Percentiles rank a stretch among this genome's conserved stretches.
phyloP scores from a whole-genome alignment of 108 stramenopile species.

The Cyclostephanos tholiformis region DNA sequence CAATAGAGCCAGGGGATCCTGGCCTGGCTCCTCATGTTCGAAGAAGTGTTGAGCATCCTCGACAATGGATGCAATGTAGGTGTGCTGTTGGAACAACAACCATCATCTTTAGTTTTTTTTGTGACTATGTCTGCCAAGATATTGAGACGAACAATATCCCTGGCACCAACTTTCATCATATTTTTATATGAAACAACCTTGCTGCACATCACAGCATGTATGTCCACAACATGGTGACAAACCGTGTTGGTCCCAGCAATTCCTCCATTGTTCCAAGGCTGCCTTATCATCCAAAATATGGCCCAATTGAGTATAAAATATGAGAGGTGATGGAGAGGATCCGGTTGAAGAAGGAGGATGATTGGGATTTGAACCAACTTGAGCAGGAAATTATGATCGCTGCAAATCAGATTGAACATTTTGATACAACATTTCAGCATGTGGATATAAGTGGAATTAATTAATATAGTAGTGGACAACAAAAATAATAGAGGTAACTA shows the following conservation, averaged over 20 bases:
- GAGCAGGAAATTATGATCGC: constrained; percentile 3
- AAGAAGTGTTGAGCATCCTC: not conserved
- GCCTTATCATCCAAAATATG: constrained; percentile 23
- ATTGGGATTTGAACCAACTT: not conserved
- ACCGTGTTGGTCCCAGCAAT: constrained; percentile 1
- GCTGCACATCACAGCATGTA: constrained; percentile 17
- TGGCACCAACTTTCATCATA: constrained; percentile 9
- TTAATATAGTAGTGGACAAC: too few species aligned
- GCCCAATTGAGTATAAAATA: constrained; percentile 30
- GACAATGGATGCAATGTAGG: constrained; percentile 8
- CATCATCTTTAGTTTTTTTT: constrained; percentile 12
- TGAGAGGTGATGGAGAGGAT: constrained; percentile 8
- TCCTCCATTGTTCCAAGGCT: constrained; percentile 20
- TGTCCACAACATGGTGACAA: constrained; percentile 13
- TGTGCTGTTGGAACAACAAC: constrained; percentile 13
- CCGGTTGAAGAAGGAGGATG: not conserved
- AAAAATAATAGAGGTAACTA: too few species aligned
- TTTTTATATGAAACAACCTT: constrained; percentile 25
- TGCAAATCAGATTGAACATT: not conserved
- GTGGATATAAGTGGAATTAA: constrained; percentile 6
- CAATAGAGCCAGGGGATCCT: constrained; percentile 5
- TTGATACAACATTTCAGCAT: constrained; percentile 16
- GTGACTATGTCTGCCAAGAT: constrained; percentile 10
- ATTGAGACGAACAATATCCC: constrained; percentile 17
- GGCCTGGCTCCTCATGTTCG: not conserved